Evolutionary conservation across 2,329 filamentous ascomycete species (phyloP).

Genomic region (Sporothrix curviconia): DNA sequence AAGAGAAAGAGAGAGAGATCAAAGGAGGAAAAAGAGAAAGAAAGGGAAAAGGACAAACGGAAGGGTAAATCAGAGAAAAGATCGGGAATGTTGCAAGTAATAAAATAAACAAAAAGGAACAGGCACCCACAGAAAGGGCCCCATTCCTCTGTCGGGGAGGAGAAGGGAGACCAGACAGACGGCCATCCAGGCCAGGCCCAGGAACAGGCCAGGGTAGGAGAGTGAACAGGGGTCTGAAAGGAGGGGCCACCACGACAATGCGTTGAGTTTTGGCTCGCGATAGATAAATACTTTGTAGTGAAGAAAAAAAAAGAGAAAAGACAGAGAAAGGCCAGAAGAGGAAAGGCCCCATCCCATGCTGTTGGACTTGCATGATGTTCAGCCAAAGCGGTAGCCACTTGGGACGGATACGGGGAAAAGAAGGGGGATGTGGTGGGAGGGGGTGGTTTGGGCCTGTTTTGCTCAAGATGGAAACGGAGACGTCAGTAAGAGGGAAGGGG

Average conservation of each 20-base stretch:
- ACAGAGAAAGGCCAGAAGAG: background rate
- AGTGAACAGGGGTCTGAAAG: background rate
- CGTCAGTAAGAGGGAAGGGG: too few relatives aligned
- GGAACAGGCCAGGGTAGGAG: conserved; percentile 2
- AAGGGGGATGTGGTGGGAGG: background rate
- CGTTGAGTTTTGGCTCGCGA: conserved; percentile 20
- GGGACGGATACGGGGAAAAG: conserved; percentile 17
- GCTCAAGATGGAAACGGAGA: background rate
- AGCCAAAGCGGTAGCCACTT: conserved; percentile 32
- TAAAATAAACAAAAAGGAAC: conserved; percentile 21
- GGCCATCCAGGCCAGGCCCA: background rate
- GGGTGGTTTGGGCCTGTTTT: background rate
- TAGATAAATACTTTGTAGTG: too few relatives aligned
- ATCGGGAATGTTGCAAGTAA: conserved; percentile 6
- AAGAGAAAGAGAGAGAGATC: conserved; percentile 16
- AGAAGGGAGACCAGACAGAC: conserved; percentile 17
- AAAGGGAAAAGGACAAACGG: conserved; percentile 14
- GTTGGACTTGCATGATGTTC: conserved; percentile 28
- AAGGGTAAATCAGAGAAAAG: conserved; percentile 17
- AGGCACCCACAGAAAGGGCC: conserved; percentile 9
- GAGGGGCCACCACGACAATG: conserved; percentile 33
- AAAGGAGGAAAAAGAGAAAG: background rate
- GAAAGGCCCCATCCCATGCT: conserved; percentile 20
- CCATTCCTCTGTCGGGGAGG: too few relatives aligned
- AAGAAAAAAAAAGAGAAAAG: background rate